phyloP scores from a whole-genome alignment of 2,329 filamentous ascomycete species.

The Alternaria dauci region DNA sequence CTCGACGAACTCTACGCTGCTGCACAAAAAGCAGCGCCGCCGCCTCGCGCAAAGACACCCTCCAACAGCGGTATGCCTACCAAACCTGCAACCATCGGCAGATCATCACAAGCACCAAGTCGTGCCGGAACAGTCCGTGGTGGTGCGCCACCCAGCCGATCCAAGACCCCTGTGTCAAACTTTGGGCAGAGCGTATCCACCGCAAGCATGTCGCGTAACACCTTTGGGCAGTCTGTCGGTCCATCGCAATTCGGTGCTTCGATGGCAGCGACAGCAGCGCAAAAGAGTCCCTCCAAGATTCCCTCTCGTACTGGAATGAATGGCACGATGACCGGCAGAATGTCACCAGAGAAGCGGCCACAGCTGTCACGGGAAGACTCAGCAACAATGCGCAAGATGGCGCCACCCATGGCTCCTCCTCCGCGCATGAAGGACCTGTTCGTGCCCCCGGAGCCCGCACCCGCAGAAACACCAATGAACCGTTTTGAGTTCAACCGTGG shows the following conservation, averaged over 20 bases:
- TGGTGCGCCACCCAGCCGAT: slow-evolving; percentile 49
- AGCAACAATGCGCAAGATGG: slow-evolving; percentile 51
- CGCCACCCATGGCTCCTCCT: slow-evolving; percentile 66
- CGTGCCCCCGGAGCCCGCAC: slow-evolving; percentile 57
- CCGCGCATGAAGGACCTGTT: slow-evolving; percentile 92
- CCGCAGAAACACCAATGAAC: slow-evolving; percentile 54
- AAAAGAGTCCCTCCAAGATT: slow-evolving; percentile 71
- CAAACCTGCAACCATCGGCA: slow-evolving; percentile 41
- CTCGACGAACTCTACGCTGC: slow-evolving; percentile 81
- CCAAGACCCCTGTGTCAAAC: slow-evolving; percentile 54
- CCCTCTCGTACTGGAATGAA: slow-evolving; percentile 74
- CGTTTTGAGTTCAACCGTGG: slow-evolving; percentile 50
- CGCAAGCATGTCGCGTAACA: slow-evolving; percentile 48
- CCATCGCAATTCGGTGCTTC: slow-evolving; percentile 36
- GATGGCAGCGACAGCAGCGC: slow-evolving; percentile 35
- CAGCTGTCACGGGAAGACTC: slow-evolving; percentile 43
- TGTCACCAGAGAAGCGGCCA: slow-evolving; percentile 76
- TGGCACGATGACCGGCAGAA: slow-evolving; percentile 73
- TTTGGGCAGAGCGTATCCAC: slow-evolving; percentile 27
- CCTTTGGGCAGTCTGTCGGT: slow-evolving; percentile 47
- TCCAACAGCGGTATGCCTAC: slow-evolving; percentile 55
- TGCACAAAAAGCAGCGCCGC: slow-evolving; percentile 66
- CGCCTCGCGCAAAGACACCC: slow-evolving; percentile 78
- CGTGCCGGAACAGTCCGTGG: slow-evolving; percentile 54
- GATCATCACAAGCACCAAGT: slow-evolving; percentile 41